A percentile compares a stretch with the other conserved stretches of the same genome.
phyloP scores from a whole-genome alignment of 1,284 basidiomycete species.

The Albatrellus sp. region DNA sequence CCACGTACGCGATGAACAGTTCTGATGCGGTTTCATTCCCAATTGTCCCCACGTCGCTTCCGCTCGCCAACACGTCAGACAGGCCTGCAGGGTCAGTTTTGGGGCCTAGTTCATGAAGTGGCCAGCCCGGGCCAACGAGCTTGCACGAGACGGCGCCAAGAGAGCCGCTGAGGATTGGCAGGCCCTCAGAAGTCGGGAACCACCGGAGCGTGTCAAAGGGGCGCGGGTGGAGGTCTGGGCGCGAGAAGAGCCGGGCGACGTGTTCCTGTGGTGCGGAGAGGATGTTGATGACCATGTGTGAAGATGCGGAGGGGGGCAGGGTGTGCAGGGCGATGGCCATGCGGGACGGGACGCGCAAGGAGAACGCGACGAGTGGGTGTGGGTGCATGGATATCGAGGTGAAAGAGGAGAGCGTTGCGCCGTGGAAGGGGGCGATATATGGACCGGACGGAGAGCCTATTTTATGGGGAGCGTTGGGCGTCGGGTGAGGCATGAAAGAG shows the following conservation, averaged over 20 bases:
- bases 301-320: constrained; percentile 13
- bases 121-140: constrained; percentile 22
- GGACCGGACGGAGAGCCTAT: neutral
- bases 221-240: constrained; percentile 45
- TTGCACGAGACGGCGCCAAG: constrained; percentile 46
- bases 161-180: constrained; percentile 42
- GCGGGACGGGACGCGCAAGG: constrained; percentile 78
- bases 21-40: constrained; percentile 26
- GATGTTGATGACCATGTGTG: constrained; percentile 58
- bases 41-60: constrained; percentile 7
- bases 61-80: too few relatives aligned
- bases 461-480: neutral
- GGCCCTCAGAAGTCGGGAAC: constrained; percentile 33
- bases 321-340: constrained; percentile 55
- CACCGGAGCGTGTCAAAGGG: constrained; percentile 37
- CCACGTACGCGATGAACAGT: constrained; percentile 36
- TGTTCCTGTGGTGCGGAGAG: constrained; percentile 48
- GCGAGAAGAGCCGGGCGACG: constrained; percentile 46
- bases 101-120: constrained; percentile 20
- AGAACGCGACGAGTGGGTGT: constrained; percentile 76
- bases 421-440: constrained; percentile 40
- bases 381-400: constrained; percentile 86
- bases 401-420: constrained; percentile 87
- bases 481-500: constrained; percentile 20
- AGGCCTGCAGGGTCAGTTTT: too few relatives aligned